Conservation (phyloP, 1,284 basidiomycete species). For the Cutaneotrichosporon cavernicola region DNA sequence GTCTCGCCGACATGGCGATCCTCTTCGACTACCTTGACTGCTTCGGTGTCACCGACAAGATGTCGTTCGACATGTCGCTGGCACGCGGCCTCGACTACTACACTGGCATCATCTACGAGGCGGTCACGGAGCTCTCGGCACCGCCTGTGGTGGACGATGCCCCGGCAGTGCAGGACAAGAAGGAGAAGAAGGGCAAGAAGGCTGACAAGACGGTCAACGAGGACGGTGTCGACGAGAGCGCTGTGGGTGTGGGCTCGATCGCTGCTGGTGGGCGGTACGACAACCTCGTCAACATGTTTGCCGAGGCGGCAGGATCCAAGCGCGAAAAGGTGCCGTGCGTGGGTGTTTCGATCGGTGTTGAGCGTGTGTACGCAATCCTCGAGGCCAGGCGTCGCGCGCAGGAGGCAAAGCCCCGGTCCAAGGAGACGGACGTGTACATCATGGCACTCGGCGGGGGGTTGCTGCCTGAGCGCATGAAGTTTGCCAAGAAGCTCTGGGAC, state of each 20-base stretch:
- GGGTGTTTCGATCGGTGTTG: slow-evolving; percentile 89
- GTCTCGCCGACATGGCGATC: slow-evolving; percentile 84
- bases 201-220: slow-evolving; percentile 56
- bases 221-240: slow-evolving; percentile 87
- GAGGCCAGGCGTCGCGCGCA: slow-evolving; percentile 79
- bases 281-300: slow-evolving; percentile 92
- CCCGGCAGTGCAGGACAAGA: slow-evolving; percentile 54
- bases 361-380: slow-evolving; percentile 91
- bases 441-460: slow-evolving; percentile 83
- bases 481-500: slow-evolving; percentile 79
- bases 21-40: slow-evolving; percentile 76
- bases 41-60: slow-evolving; percentile 76
- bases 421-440: slow-evolving; percentile 92
- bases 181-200: slow-evolving; percentile 59
- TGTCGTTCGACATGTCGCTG: slow-evolving; percentile 94
- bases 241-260: slow-evolving; percentile 94
- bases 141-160: slow-evolving; percentile 68
- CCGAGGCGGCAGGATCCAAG: slow-evolving; percentile 67
- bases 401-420: slow-evolving; percentile 64
- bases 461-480: slow-evolving; percentile 76
- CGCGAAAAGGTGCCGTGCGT: slow-evolving; percentile 75
- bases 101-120: slow-evolving; percentile 98
- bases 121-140: slow-evolving; percentile 86
- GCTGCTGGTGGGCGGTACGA: slow-evolving; percentile 97
- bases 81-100: slow-evolving; percentile 98